Percentiles rank a stretch among this genome's conserved stretches.
phyloP scores from a whole-genome alignment of 306 rosid genomes.

The Pterocarpus macrocarpus region DNA sequence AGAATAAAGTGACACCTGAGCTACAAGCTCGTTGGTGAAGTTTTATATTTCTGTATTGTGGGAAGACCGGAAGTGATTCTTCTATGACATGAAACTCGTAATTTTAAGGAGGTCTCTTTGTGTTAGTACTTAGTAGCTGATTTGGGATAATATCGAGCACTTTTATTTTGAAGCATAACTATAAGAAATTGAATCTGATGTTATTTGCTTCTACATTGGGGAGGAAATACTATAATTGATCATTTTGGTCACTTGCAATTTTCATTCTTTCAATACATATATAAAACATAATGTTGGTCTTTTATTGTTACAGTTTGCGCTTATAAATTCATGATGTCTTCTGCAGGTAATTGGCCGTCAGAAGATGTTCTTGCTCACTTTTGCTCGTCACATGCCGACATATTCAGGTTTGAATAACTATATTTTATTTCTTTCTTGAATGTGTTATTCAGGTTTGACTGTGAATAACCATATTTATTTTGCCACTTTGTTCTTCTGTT shows the following conservation, averaged over 20 bases:
- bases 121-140: not conserved
- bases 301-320: conserved; percentile 19
- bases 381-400: conserved; percentile 69
- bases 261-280: not conserved
- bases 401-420: conserved; percentile 67
- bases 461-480: conserved; percentile 32
- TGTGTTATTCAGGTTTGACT: conserved; percentile 8
- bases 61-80: conserved; percentile 7
- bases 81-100: conserved; percentile 22
- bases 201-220: conserved; percentile 34
- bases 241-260: conserved; percentile 14
- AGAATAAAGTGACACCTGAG: conserved; percentile 26
- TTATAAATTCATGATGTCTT: conserved; percentile 35
- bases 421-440: conserved; percentile 29
- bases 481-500: not conserved
- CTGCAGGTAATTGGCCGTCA: conserved; percentile 96
- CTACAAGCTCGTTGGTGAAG: not conserved
- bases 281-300: conserved; percentile 15
- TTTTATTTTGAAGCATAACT: not conserved
- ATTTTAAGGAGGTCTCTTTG: not conserved
- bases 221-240: not conserved
- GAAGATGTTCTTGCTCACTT: conserved; percentile 94
- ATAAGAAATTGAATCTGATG: conserved; percentile 11
- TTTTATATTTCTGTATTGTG: conserved; percentile 38
- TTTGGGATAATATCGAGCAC: conserved; percentile 7